These are phyloP conservation scores for Phytophthora idaei DNA, from an alignment of 352 stramenopile species.

Conservation along the genomic window DNA sequence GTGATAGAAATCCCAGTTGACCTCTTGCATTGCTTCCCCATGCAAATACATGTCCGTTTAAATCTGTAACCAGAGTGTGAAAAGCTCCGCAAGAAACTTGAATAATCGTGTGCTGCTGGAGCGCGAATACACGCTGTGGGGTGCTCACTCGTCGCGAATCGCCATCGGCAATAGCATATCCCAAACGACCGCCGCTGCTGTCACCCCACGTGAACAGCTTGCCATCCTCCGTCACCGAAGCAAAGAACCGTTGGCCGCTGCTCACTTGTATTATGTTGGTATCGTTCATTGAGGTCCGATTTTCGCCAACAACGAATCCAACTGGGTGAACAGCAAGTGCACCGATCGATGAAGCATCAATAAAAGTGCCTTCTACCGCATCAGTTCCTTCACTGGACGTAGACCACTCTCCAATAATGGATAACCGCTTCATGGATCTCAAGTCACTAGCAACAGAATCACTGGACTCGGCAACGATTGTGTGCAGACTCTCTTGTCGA, in stretches of 20 bases:
- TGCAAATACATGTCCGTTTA: conserved; percentile 77
- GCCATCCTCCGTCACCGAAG: conserved; percentile 46
- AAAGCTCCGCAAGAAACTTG: conserved; percentile 75
- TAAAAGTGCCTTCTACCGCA: not conserved
- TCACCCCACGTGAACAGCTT: conserved; percentile 69
- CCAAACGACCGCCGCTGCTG: conserved; percentile 61
- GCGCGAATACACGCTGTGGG: conserved; percentile 42
- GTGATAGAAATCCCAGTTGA: conserved; percentile 52
- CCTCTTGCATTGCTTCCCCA: conserved; percentile 69
- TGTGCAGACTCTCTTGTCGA: conserved; percentile 15
- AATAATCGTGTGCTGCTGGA: conserved; percentile 47
- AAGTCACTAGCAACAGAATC: conserved; percentile 1
- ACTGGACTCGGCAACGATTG: not conserved
- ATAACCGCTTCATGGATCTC: conserved; percentile 25
- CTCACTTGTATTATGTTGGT: conserved; percentile 44
- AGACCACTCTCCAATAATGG: conserved; percentile 61
- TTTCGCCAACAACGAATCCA: conserved; percentile 23
- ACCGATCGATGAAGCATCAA: not conserved
- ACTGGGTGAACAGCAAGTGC: conserved; percentile 25
- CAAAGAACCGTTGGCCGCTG: conserved; percentile 67
- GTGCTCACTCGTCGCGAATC: conserved; percentile 44
- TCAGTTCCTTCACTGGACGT: conserved; percentile 18
- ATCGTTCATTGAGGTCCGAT: not conserved
- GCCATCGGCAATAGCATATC: conserved; percentile 52
- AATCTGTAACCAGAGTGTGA: conserved; percentile 67